Evolutionary conservation across 164 flowering plant species (phyloP).

Genomic region (Magnolia changhungtana): DNA sequence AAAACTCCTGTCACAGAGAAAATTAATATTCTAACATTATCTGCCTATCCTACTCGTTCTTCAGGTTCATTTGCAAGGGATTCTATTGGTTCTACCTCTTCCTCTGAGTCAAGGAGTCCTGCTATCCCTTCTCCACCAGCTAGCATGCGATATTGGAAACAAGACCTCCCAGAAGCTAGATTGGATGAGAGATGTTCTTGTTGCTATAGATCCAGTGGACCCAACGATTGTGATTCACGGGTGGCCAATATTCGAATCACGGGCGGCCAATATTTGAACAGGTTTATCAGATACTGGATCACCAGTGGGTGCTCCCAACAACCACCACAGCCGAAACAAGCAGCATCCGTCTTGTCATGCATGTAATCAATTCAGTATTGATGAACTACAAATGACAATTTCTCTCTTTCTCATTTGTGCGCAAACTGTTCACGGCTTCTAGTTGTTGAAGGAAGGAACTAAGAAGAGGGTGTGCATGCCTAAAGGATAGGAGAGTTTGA

Average conservation of each 20-base stretch:
- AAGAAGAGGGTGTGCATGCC: too few relatives aligned
- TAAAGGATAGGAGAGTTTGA: too few relatives aligned
- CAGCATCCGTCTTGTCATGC: slow-evolving; percentile 67
- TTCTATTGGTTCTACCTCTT: slow-evolving; percentile 52
- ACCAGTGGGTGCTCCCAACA: slow-evolving; percentile 52
- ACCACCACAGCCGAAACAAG: slow-evolving; percentile 35
- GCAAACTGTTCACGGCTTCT: too few relatives aligned
- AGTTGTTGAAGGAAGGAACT: too few relatives aligned
- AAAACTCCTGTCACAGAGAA: too few relatives aligned
- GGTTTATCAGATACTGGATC: slow-evolving; percentile 69
- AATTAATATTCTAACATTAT: too few relatives aligned
- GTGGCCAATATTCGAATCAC: too few relatives aligned
- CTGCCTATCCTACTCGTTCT: background rate
- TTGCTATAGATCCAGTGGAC: slow-evolving; percentile 66
- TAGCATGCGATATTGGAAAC: slow-evolving; percentile 72
- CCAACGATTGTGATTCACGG: slow-evolving; percentile 69
- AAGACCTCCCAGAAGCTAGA: slow-evolving; percentile 57
- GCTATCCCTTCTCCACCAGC: slow-evolving; percentile 84
- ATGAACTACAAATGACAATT: slow-evolving; percentile 60
- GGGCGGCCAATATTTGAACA: slow-evolving; percentile 86
- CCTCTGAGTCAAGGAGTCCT: slow-evolving; percentile 96
- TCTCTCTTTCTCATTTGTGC: too few relatives aligned
- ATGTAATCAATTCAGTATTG: slow-evolving; percentile 73
- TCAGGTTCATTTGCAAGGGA: slow-evolving; percentile 73
- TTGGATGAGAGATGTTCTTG: slow-evolving; percentile 79